Evolutionary conservation across 2,329 filamentous ascomycete genomes (phyloP), one percentile per base, ranked within the genome.

Genomic region (Fusarium praegraminearum): DNA sequence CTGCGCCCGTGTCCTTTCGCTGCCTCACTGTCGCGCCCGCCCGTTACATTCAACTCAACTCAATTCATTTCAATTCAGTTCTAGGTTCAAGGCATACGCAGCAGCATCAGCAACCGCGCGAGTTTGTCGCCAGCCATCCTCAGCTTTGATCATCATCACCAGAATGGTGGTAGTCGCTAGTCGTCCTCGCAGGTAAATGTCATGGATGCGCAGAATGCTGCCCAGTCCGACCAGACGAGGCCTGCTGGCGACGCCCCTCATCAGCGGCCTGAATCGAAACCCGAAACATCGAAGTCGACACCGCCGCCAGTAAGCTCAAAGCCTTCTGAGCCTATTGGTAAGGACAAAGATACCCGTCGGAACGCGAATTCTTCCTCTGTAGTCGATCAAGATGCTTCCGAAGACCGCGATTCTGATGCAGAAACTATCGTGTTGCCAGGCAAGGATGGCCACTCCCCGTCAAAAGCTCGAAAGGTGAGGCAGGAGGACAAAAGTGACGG

Each of bases 401-500:
- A 81, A 61, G 89, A 90, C 62, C 88, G 85, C 74, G 89, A 90
- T 73, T 92, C 90, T 2, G 90, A 92, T 75, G 90, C 90, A 50
- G 90, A 92, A 80, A 92, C 90, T 16, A 90, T 92, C 66, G 89
- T 92, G 36, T 78, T 91, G 35, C 85, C 88, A 13, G 88, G 87
- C 30, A 91, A 90, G 75, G 86, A 90, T 76, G 87, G 87, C 40
- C 82, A 88, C 73, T 90, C 88, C 26, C 88, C 88, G 1, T 87
- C 87, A 62, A 90, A 90, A 78, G 82, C 83, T 62, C 85, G 87
- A 62, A 90, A 90, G 78, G 82, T 87, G 47, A 90, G 90, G 76
- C 87, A 90, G 69, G 89, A 91, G 76, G 87, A 90, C 75, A 86
- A 83, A 73, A 87, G 85, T 72, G 88, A 89, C 60, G 83, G 84